Evolutionary conservation across 2,329 filamentous ascomycete species (phyloP).

Genomic region (Trichoderma sp.): DNA sequence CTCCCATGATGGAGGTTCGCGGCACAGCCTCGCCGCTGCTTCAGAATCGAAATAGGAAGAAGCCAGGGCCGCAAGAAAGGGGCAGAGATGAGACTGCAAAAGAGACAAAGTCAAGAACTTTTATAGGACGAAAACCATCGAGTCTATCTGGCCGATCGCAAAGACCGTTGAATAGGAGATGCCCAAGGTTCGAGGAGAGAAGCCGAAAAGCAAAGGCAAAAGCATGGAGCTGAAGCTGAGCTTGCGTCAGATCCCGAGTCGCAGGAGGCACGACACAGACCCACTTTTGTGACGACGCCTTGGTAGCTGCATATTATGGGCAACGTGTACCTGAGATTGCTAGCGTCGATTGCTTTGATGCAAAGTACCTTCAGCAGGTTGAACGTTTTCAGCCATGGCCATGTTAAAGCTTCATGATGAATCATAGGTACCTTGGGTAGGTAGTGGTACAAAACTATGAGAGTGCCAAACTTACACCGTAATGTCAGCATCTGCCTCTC

Average conservation of each 20-base stretch:
- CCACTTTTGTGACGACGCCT: background rate
- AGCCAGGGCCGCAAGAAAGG: background rate
- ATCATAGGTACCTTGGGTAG: no score
- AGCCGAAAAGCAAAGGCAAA: background rate
- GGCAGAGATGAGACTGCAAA: background rate
- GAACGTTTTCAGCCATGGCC: background rate
- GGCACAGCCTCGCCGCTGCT: constrained; percentile 19
- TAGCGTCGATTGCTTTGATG: background rate
- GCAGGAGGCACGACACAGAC: constrained; percentile 1
- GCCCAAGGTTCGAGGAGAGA: background rate
- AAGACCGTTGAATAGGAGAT: background rate
- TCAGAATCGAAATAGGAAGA: background rate
- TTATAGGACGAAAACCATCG: constrained; percentile 3
- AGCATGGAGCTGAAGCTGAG: constrained; percentile 17
- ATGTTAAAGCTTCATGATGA: background rate
- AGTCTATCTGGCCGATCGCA: background rate
- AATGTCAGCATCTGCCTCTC: background rate
- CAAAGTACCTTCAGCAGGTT: background rate
- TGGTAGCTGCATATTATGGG: background rate
- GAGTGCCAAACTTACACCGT: background rate
- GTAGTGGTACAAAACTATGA: background rate
- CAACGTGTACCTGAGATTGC: background rate
- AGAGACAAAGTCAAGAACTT: background rate
- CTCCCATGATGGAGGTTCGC: constrained; percentile 35
- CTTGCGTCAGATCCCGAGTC: constrained; percentile 20